phyloP scores from a whole-genome alignment of 2,329 filamentous ascomycete genomes.

The Akanthomyces uredinophilus region DNA sequence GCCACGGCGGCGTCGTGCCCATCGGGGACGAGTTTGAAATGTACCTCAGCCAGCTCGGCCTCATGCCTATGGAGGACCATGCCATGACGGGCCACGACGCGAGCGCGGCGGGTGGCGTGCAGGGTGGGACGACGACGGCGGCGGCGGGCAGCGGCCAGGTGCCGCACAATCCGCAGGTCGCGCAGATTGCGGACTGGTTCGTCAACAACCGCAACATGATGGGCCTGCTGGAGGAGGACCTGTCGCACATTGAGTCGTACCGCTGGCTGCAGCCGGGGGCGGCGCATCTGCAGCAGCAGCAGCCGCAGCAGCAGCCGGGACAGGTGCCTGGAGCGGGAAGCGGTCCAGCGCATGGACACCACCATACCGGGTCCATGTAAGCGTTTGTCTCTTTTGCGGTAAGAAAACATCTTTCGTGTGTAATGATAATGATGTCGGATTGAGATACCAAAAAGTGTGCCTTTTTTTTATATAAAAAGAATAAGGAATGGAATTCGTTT shows the following conservation, averaged over 20 bases:
- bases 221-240: conserved; percentile 58
- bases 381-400: not conserved
- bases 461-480: not conserved
- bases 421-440: conserved; percentile 13
- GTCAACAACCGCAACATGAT: conserved; percentile 61
- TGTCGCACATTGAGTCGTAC: conserved; percentile 39
- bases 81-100: conserved; percentile 20
- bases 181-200: conserved; percentile 60
- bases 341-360: not conserved
- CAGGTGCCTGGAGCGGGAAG: not conserved
- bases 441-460: conserved; percentile 7
- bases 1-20: conserved; percentile 31
- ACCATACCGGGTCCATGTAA: conserved; percentile 12
- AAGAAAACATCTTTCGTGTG: not conserved
- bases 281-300: not conserved
- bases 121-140: conserved; percentile 16
- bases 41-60: conserved; percentile 58
- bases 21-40: conserved; percentile 59
- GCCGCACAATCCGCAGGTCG: conserved; percentile 27
- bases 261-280: conserved; percentile 28
- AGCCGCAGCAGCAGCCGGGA: not conserved
- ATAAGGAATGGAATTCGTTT: not conserved
- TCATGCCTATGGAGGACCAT: conserved; percentile 43
- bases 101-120: conserved; percentile 12
- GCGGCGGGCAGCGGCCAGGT: not conserved